phyloP scores from a whole-genome alignment of 2,329 filamentous ascomycete species.

The Spiromastix sp. region DNA sequence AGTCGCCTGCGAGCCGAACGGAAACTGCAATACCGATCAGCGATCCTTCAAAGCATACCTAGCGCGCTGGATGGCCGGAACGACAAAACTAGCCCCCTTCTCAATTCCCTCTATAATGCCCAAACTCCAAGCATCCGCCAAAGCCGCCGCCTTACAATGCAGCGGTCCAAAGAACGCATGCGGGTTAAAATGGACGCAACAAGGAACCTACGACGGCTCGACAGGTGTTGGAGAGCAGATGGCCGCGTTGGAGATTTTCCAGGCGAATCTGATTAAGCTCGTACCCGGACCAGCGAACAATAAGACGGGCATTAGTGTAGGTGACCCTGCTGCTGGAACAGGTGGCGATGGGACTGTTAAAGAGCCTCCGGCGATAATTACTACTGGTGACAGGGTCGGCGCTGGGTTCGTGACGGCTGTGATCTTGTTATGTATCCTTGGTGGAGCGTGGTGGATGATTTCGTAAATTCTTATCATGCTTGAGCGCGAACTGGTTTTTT shows the following conservation, averaged over 20 bases:
- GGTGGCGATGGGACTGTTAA: constrained; percentile 28
- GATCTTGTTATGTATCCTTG: constrained; percentile 44
- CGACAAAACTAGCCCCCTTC: constrained; percentile 49
- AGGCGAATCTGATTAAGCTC: constrained; percentile 41
- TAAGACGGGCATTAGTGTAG: constrained; percentile 43
- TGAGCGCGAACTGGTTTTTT: too few relatives aligned
- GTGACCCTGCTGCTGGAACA: constrained; percentile 25
- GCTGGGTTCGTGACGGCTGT: constrained; percentile 56
- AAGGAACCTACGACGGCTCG: constrained; percentile 45
- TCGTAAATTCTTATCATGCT: too few relatives aligned
- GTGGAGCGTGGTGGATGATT: constrained; percentile 47
- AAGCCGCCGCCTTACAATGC: constrained; percentile 38
- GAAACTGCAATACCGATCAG: constrained; percentile 53
- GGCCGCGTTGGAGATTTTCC: constrained; percentile 55
- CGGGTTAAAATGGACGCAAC: constrained; percentile 28
- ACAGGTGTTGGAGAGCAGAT: constrained; percentile 61
- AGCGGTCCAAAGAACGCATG: constrained; percentile 16
- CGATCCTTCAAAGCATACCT: constrained; percentile 58
- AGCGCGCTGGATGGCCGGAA: constrained; percentile 48
- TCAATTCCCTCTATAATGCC: constrained; percentile 42
- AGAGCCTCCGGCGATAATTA: constrained; percentile 32
- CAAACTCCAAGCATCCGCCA: constrained; percentile 43
- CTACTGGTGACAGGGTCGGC: constrained; percentile 55
- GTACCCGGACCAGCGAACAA: constrained; percentile 31
- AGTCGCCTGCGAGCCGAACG: constrained; percentile 45